Evolutionary conservation across 1,139 yeast genomes (phyloP).

Genomic region (Saccharomyces hybrid): DNA sequence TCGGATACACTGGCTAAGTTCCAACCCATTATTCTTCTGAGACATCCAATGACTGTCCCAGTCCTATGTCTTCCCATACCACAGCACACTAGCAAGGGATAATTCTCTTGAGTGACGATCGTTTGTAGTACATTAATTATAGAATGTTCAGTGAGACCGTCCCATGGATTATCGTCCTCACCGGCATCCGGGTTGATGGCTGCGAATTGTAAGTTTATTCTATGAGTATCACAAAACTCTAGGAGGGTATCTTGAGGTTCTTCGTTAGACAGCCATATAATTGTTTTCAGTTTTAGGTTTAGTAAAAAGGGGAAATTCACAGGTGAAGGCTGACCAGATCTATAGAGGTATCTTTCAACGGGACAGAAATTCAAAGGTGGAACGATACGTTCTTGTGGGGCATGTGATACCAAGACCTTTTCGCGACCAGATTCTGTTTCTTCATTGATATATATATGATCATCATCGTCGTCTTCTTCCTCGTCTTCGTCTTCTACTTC

Average conservation of each 20-base stretch:
- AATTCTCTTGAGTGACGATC: constrained; percentile 60
- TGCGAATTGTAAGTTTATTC: constrained; percentile 53
- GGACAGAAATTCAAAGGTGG: constrained; percentile 96
- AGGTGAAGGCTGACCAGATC: constrained; percentile 96
- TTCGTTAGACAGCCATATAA: constrained; percentile 90
- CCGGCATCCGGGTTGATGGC: constrained; percentile 60
- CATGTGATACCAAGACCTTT: constrained; percentile 22
- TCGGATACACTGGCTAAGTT: constrained; percentile 89
- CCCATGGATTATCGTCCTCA: constrained; percentile 87
- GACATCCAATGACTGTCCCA: constrained; percentile 91
- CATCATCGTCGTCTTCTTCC: constrained; percentile 26
- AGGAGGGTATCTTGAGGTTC: constrained; percentile 87
- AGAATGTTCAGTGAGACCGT: constrained; percentile 79
- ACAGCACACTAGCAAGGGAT: constrained; percentile 85
- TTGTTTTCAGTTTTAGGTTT: constrained; percentile 65
- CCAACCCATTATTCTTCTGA: constrained; percentile 90
- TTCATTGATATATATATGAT: constrained; percentile 25
- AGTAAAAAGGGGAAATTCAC: constrained; percentile 79
- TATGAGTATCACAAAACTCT: constrained; percentile 67
- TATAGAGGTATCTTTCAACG: constrained; percentile 74
- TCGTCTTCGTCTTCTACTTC: constrained; percentile 13
- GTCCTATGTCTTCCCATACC: constrained; percentile 98
- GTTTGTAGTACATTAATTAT: constrained; percentile 72
- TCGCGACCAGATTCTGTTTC: constrained; percentile 29
- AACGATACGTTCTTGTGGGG: constrained; percentile 61